Evolutionary conservation across 495 filamentous ascomycete species (phyloP).

Genomic region (Lasiosphaeria miniovina): DNA sequence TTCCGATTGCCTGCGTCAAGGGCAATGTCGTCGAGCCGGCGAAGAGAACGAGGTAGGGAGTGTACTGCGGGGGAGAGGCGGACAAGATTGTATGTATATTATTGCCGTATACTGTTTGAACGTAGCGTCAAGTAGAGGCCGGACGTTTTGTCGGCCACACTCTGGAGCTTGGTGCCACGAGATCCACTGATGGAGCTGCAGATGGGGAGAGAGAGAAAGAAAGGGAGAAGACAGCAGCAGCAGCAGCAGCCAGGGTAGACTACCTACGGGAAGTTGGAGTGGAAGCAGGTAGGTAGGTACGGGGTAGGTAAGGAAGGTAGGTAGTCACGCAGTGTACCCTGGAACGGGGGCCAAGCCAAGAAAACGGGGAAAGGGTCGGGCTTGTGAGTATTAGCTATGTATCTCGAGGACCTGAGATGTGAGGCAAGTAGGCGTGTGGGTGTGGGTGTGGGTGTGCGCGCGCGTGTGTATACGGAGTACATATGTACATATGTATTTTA

Average conservation of each 20-base stretch:
- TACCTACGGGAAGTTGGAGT: neutral
- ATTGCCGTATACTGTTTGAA: slow-evolving; percentile 17
- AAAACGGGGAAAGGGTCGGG: too few species aligned
- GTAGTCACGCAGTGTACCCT: neutral
- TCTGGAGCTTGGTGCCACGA: slow-evolving; percentile 25
- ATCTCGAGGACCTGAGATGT: too few species aligned
- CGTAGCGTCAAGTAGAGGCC: slow-evolving; percentile 19
- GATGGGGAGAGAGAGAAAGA: slow-evolving; percentile 11
- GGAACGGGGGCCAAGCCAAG: neutral
- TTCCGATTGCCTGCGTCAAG: neutral
- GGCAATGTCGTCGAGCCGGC: slow-evolving; percentile 6
- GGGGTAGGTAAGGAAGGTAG: neutral
- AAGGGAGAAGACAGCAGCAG: slow-evolving; percentile 18
- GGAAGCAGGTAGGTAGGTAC: neutral
- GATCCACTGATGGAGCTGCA: slow-evolving; percentile 26
- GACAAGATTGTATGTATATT: slow-evolving; percentile 22
- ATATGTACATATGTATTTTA: too few species aligned
- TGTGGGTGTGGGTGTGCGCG: too few species aligned
- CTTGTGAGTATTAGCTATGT: too few species aligned
- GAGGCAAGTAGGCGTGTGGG: too few species aligned
- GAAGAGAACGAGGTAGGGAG: slow-evolving; percentile 8
- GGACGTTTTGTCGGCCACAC: slow-evolving; percentile 30
- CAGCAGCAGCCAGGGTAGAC: too few species aligned
- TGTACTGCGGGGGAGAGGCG: slow-evolving; percentile 14
- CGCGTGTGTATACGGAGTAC: too few species aligned